These are phyloP conservation scores for Diospyros lotus DNA, from an alignment of 148 eudicot species.

Conservation along the genomic window DNA sequence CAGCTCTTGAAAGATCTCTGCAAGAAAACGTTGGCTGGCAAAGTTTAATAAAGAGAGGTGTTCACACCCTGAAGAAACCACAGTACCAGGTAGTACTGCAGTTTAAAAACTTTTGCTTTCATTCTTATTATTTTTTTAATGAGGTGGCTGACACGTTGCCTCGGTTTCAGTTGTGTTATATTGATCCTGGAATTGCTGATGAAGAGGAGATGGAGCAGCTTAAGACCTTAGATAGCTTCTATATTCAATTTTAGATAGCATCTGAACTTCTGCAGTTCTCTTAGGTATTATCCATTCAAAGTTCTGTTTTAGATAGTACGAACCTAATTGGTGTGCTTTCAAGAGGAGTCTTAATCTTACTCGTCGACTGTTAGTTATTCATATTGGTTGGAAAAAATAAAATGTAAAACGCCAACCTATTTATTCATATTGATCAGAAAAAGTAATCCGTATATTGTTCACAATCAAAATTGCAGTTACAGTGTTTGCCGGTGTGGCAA, in stretches of 20 bases:
- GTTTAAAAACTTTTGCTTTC: background rate
- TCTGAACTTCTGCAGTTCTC: background rate
- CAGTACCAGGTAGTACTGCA: conserved; percentile 71
- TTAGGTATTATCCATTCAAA: conserved; percentile 4
- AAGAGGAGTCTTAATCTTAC: no score
- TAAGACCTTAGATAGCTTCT: conserved; percentile 53
- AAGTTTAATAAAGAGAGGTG: conserved; percentile 73
- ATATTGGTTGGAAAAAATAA: no score
- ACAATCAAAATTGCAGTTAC: no score
- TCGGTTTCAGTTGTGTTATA: conserved; percentile 65
- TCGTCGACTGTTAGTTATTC: no score
- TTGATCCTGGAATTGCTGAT: conserved; percentile 78
- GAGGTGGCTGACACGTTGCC: conserved; percentile 13
- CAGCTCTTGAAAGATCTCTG: conserved; percentile 60
- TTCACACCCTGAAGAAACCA: conserved; percentile 76
- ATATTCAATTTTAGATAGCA: conserved; percentile 36
- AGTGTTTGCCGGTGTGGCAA: conserved; percentile 23
- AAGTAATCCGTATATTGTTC: no score
- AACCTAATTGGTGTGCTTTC: no score
- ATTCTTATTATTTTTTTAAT: conserved; percentile 6
- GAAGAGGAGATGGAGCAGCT: conserved; percentile 65
- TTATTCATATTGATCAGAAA: no score
- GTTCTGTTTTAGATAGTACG: no score
- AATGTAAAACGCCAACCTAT: no score
- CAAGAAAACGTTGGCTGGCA: conserved; percentile 78